A percentile compares a stretch with the other conserved stretches of the same genome.
These are phyloP conservation scores for Kodamaea anthophila DNA, from an alignment of 1,139 yeast species.

Conservation along the genomic window DNA sequence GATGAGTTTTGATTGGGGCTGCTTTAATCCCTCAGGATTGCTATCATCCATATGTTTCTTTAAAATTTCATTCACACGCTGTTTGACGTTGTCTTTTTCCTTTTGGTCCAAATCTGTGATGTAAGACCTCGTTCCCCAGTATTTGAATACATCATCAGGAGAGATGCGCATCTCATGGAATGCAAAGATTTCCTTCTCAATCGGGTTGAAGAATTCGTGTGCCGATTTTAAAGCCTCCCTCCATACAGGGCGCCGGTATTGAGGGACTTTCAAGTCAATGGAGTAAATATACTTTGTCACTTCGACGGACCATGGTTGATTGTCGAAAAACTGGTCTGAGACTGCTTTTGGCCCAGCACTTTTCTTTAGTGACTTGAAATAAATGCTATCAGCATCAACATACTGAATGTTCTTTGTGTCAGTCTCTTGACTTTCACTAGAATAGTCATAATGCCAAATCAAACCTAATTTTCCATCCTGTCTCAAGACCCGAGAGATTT, in stretches of 20 bases:
- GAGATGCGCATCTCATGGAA: conserved; percentile 26
- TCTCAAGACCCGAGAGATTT: conserved; percentile 48
- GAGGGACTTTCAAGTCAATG: conserved; percentile 45
- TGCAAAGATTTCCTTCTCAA: conserved; percentile 26
- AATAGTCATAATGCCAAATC: conserved; percentile 58
- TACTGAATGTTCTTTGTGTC: conserved; percentile 6
- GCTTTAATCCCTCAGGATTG: conserved; percentile 2
- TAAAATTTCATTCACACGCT: conserved; percentile 15
- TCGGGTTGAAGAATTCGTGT: conserved; percentile 19
- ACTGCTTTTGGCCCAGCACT: conserved; percentile 6
- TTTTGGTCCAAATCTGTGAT: conserved; percentile 41
- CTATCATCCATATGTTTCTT: conserved; percentile 12
- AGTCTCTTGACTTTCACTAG: conserved; percentile 10
- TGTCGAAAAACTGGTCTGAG: conserved; percentile 10
- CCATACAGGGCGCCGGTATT: conserved; percentile 52
- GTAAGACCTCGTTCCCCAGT: conserved; percentile 56
- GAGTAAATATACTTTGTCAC: conserved; percentile 22
- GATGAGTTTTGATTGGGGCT: conserved; percentile 8
- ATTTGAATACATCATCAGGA: conserved; percentile 35
- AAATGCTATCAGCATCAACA: conserved; percentile 9
- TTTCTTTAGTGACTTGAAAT: conserved; percentile 6
- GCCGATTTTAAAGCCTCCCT: conserved; percentile 28
- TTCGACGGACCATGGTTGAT: conserved; percentile 22
- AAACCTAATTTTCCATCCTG: conserved; percentile 44
- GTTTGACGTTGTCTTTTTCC: conserved; percentile 30